These are phyloP conservation scores for Rhodotorula sp. DNA, from an alignment of 1,284 basidiomycete genomes.

Conservation along the genomic window DNA sequence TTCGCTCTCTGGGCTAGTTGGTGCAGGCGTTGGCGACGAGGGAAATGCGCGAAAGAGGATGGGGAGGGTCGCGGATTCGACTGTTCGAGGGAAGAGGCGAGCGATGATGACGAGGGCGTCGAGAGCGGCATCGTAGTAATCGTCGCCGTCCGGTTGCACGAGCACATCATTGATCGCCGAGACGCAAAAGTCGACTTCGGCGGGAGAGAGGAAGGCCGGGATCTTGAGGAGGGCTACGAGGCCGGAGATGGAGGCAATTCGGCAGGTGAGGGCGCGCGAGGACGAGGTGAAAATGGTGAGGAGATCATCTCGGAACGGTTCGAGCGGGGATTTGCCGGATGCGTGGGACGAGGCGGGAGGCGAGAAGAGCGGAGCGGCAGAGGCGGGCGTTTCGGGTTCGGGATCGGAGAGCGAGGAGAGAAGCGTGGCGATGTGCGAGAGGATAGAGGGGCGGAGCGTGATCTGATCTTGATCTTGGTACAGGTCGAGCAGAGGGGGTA, in stretches of 20 bases:
- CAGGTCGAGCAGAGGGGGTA: constrained; percentile 70
- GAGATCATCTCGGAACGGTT: constrained; percentile 70
- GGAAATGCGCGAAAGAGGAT: constrained; percentile 67
- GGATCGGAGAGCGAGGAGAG: constrained; percentile 22
- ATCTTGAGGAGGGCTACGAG: constrained; percentile 66
- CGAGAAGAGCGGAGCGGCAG: constrained; percentile 47
- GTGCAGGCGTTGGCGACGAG: constrained; percentile 54
- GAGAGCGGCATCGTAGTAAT: constrained; percentile 60
- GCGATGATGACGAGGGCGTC: constrained; percentile 68
- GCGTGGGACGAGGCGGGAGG: constrained; percentile 16
- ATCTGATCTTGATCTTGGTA: constrained; percentile 76
- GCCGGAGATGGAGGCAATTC: constrained; percentile 59
- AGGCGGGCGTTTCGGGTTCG: constrained; percentile 52
- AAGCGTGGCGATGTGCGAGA: constrained; percentile 49
- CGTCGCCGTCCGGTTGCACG: constrained; percentile 48
- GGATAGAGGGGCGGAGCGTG: constrained; percentile 67
- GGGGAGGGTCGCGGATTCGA: constrained; percentile 75
- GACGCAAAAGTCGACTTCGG: constrained; percentile 76
- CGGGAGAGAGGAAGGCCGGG: constrained; percentile 60
- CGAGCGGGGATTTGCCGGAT: constrained; percentile 54
- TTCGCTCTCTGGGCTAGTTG: constrained; percentile 46
- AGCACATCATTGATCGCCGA: constrained; percentile 69
- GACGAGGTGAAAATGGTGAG: constrained; percentile 63
- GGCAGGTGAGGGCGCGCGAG: constrained; percentile 26
- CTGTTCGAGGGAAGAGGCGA: constrained; percentile 51